Base-by-base conservation (phyloP, 306 rosid species). In the Inga leiocalycina region DNA sequence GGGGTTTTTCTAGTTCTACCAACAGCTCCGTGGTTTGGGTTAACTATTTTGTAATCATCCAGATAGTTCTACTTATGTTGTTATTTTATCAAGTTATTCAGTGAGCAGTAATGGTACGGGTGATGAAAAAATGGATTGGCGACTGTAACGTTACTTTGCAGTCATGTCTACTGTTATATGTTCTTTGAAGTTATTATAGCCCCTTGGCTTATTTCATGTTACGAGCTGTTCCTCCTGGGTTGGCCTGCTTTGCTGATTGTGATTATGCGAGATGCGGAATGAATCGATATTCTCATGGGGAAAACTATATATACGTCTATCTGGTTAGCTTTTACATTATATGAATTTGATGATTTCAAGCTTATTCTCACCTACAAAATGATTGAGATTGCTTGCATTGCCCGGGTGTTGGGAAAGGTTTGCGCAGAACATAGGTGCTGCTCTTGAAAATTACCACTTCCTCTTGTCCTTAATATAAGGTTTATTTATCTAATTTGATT, bases 151-250 rank as follows among this genome's bases (percentile, higher is more conserved):
- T 49, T 15, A 67, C 37, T 72, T 71, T 10, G 9, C 45, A 49
- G 82, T 17, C 76, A 20, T 79, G 52, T 66, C 46, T 79, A 22
- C 30, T 32, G 44, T 77, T 59, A 39, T 79, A 64, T 44, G 44
- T 24, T 34, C 12, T 44, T 4, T 43, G 3, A 68, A 27, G 43
- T 51, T 48, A 79, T 34, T 34, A 0, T 1, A 8, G 10, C 11
- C 56, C 22, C 14, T 78, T 78, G 10, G 80, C 61, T 20, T 43
- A 32, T 65, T n/a, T 22, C 51, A 24, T 68, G 20, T 39, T n/a
- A 35, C 49, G 75, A 49, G 35, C 12, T 4, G 14, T 54, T 44
- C 32, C 10, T 65, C 17, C 19, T 56, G 52, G 59, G 19, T 27
- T 2, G 39, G 1, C 15, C 12, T 16, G 24, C 4, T 8, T 0